Evolutionary conservation across 2,329 filamentous ascomycete genomes (phyloP).

Genomic region (Aspergillus jensenii): DNA sequence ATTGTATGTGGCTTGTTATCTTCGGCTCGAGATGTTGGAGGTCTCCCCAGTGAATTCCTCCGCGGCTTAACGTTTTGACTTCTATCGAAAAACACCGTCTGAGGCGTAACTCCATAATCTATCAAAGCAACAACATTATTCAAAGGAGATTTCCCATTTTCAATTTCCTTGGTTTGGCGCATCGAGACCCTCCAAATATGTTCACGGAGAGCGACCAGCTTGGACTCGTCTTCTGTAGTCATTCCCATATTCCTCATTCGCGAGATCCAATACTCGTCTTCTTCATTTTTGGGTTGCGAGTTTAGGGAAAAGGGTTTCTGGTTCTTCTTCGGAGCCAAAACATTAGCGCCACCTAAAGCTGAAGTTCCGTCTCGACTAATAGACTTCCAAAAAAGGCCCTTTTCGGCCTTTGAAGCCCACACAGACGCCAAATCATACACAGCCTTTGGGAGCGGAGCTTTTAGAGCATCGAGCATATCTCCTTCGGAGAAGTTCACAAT

Average conservation of each 20-base stretch:
- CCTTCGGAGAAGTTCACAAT: conserved; percentile 70
- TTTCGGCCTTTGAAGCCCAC: conserved; percentile 82
- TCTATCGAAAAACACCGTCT: conserved; percentile 92
- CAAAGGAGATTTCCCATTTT: conserved; percentile 46
- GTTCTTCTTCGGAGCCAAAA: conserved; percentile 56
- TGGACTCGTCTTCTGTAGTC: conserved; percentile 79
- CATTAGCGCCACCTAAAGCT: conserved; percentile 61
- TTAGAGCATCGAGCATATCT: conserved; percentile 75
- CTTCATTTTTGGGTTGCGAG: conserved; percentile 74
- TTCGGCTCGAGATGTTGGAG: conserved; percentile 30
- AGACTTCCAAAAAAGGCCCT: conserved; percentile 83
- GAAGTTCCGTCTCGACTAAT: conserved; percentile 70
- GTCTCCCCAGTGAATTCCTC: conserved; percentile 24
- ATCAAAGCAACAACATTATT: conserved; percentile 74
- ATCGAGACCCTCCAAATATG: conserved; percentile 86
- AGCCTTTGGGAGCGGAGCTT: conserved; percentile 73
- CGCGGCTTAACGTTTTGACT: conserved; percentile 54
- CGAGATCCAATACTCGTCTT: conserved; percentile 91
- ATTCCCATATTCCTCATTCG: conserved; percentile 83
- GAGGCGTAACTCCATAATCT: conserved; percentile 73
- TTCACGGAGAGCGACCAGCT: conserved; percentile 79
- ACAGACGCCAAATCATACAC: conserved; percentile 82
- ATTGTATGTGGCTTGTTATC: conserved; percentile 69
- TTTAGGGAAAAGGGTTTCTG: conserved; percentile 53
- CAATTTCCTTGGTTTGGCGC: conserved; percentile 60